Evolutionary conservation across 345 rosid species (phyloP), one percentile per base, ranked within the genome.

Genomic region (Physaria fendleri): DNA sequence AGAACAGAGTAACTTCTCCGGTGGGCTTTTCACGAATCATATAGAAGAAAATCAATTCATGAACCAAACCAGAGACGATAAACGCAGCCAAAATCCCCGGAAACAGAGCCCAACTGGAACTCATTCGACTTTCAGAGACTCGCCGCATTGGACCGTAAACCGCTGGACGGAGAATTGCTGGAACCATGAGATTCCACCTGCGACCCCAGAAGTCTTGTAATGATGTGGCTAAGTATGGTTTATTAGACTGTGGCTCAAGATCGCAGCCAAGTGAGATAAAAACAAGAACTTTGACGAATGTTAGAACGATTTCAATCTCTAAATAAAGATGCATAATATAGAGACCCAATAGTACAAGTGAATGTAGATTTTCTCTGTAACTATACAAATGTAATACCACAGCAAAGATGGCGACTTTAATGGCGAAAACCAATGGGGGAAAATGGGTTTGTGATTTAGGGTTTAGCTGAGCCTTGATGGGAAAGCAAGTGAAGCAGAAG

Each of bases 171-270:
- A 79, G 76, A 14, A 76, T 66, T 4, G 55, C 66, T 0, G 81
- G 54, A 5, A 76, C 77, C 74, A 74, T 76, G 43, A 81, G 80
- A 39, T 79, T 84, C 85, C 86, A 81, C 32, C 85, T 68, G 2
- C 66, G 30, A 2, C 90, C 77, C 90, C 85, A 79, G 21, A 81
- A 79, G 43, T 81, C 83, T 65, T 84, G 83, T 0, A 84, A 43
- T 3, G 90, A 84, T 8, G 82, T 79, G 25, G 84, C 57, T 12
- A 72, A 30, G 39, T 74, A 81, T 1, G 83, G 86, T 11, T 79
- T 64, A 21, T 75, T 39, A 32, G 65, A 76, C 6, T 71, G 83
- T 18, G 77, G 47, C 29, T 77, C 77, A 4, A 77, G 71, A 25
- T 73, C 77, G 10, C 73, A 20, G 0, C 66, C 54, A 7, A 69